Evolutionary conservation across 345 rosid genomes (phyloP), one percentile per base, ranked within the genome.

Genomic region (Populus pruinosa): DNA sequence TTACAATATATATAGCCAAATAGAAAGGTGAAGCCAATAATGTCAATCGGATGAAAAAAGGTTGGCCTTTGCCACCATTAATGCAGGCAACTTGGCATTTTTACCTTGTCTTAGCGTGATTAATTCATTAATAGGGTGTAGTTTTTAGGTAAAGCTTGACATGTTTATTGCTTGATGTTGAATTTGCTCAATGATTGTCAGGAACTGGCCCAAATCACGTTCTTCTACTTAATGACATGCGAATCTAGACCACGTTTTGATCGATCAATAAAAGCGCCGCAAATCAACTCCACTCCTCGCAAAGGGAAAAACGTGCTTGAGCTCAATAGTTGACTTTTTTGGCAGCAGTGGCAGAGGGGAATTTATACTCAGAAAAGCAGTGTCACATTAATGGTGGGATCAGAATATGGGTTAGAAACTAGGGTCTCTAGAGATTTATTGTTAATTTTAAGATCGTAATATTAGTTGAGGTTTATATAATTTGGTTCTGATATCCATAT

Each of bases 391-490:
- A 56, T n/a, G 63, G 12, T 56, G 29, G 29, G 63, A 21, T 8
- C 29, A 56, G 5, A n/a, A n/a, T 8, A 21, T 2, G 4, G 9
- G 14, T 2, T 41, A 16, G 33, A 41, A 41, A 41, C 5, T 33
- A 33, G 0, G 0, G 4, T 33, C 4, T 3, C 35, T 33, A 33
- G 5, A 33, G 35, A 33, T 4, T 33, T 33, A 4, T 4, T 33
- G 5, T 3, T 31, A 31, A 33, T 33, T 33, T 33, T 4, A 33
- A 0, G 0, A 4, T 0, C 0, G 0, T 33, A 0, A 33, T 3
- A 33, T 0, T 33, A 33, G 5, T 33, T 33, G 4, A 33, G 35
- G 4, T 33, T 3, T 4, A 33, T 0, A 33, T 3, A 33, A 25
- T 25, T 25, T 25, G 27, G 5, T 3, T 31, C 31, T 2, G 31